Conservation (phyloP, 2,329 filamentous ascomycete genomes). For the Trichoderma sp. region DNA sequence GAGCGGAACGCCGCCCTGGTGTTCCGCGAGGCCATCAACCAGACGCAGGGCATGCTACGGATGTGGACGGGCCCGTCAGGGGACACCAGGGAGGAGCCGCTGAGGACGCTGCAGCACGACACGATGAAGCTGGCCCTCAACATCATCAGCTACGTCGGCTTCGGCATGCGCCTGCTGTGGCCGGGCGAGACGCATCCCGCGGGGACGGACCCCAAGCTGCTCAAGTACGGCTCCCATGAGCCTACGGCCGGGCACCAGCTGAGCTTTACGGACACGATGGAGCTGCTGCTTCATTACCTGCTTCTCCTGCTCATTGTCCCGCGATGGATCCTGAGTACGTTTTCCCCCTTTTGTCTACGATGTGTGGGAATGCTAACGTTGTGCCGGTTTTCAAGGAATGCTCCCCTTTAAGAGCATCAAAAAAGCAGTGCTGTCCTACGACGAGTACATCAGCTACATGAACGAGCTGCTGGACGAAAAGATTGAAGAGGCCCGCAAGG, state of each 20-base stretch:
- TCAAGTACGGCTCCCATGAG: constrained; percentile 52
- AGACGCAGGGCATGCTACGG: constrained; percentile 63
- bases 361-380: not conserved
- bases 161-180: constrained; percentile 64
- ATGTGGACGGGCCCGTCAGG: constrained; percentile 53
- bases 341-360: not conserved
- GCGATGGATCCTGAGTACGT: constrained; percentile 55
- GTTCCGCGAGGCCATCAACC: constrained; percentile 62
- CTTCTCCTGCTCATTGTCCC: constrained; percentile 64
- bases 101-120: constrained; percentile 62
- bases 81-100: constrained; percentile 42
- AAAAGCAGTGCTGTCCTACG: constrained; percentile 56
- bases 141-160: constrained; percentile 68
- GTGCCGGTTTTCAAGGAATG: constrained; percentile 37
- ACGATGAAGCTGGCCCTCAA: constrained; percentile 64
- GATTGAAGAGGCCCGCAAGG: constrained; percentile 45
- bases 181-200: constrained; percentile 59
- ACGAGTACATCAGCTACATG: constrained; percentile 71
- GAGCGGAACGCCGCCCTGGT: constrained; percentile 73
- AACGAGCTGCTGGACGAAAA: constrained; percentile 68
- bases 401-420: constrained; percentile 56
- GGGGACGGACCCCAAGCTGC: constrained; percentile 48
- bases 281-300: constrained; percentile 63
- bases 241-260: constrained; percentile 59
- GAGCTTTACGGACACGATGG: constrained; percentile 67